Evolutionary conservation across 257 asterid genomes (phyloP).

Genomic region (Solanum ossicruentum): DNA sequence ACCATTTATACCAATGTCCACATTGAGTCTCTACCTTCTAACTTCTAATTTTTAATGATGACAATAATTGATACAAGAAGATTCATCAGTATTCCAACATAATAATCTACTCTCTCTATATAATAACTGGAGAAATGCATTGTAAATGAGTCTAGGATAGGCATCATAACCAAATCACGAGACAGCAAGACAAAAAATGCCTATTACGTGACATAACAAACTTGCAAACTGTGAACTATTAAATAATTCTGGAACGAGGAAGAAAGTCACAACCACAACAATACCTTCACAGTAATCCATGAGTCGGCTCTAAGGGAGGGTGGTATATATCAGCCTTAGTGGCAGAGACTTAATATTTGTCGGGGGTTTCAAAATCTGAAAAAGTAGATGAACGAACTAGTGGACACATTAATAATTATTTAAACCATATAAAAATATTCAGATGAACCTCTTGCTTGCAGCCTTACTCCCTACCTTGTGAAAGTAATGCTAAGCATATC

Average conservation of each 20-base stretch:
- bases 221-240: not conserved
- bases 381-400: too few relatives aligned
- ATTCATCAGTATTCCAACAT: not conserved
- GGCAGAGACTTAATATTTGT: too few relatives aligned
- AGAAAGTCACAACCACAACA: not conserved
- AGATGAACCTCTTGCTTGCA: too few relatives aligned
- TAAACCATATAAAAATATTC: too few relatives aligned
- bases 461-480: too few relatives aligned
- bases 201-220: not conserved
- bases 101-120: not conserved
- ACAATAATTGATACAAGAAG: not conserved
- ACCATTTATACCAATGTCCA: not conserved
- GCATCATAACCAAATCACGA: not conserved
- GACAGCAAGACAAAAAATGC: not conserved
- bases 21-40: not conserved
- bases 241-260: not conserved
- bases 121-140: not conserved
- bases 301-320: too few relatives aligned
- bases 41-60: not conserved
- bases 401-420: too few relatives aligned
- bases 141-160: not conserved
- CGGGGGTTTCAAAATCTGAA: too few relatives aligned
- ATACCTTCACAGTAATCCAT: too few relatives aligned
- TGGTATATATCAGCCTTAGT: too few relatives aligned
- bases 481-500: too few relatives aligned